A percentile compares a stretch with the other conserved stretches of the same genome.
These are phyloP conservation scores for Hypoxylon sp. DNA, from an alignment of 2,329 filamentous ascomycete species.

Conservation along the genomic window DNA sequence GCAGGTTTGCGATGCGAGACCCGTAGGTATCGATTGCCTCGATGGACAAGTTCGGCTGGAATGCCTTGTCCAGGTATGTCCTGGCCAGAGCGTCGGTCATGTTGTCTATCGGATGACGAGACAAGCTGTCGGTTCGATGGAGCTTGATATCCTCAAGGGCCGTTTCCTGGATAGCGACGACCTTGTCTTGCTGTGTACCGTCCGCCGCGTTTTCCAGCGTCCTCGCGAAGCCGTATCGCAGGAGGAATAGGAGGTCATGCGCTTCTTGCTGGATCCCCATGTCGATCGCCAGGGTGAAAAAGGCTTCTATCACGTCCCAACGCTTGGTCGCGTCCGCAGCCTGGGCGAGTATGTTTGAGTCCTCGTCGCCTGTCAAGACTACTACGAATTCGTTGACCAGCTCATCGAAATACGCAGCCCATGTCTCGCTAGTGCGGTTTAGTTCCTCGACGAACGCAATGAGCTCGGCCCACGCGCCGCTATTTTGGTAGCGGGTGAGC, in stretches of 20 bases:
- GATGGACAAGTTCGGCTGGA: constrained; percentile 35
- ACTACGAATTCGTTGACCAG: constrained; percentile 51
- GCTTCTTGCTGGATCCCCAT: constrained; percentile 46
- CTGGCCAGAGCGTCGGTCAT: constrained; percentile 48
- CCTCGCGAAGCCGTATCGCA: constrained; percentile 49
- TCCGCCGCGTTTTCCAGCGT: constrained; percentile 44
- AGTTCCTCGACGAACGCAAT: constrained; percentile 51
- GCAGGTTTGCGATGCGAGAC: constrained; percentile 40
- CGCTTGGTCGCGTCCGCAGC: constrained; percentile 48
- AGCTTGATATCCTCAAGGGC: constrained; percentile 47
- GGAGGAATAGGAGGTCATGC: constrained; percentile 50
- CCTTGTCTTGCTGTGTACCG: constrained; percentile 40
- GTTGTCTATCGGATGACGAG: constrained; percentile 43
- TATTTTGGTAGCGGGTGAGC: constrained; percentile 46
- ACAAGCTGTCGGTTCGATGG: constrained; percentile 47
- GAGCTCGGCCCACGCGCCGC: constrained; percentile 46
- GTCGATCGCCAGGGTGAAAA: constrained; percentile 49
- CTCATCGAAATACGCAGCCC: constrained; percentile 52
- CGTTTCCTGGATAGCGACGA: constrained; percentile 46
- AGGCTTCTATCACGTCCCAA: constrained; percentile 51
- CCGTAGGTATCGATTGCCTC: constrained; percentile 48
- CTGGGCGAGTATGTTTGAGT: constrained; percentile 46
- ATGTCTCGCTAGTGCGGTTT: constrained; percentile 44
- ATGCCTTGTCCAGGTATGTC: constrained; percentile 50
- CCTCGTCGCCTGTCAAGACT: constrained; percentile 34